A percentile compares a stretch with the other conserved stretches of the same genome.
Conservation (phyloP, 2,329 filamentous ascomycete species). For the Microdochium bolleyi region DNA sequence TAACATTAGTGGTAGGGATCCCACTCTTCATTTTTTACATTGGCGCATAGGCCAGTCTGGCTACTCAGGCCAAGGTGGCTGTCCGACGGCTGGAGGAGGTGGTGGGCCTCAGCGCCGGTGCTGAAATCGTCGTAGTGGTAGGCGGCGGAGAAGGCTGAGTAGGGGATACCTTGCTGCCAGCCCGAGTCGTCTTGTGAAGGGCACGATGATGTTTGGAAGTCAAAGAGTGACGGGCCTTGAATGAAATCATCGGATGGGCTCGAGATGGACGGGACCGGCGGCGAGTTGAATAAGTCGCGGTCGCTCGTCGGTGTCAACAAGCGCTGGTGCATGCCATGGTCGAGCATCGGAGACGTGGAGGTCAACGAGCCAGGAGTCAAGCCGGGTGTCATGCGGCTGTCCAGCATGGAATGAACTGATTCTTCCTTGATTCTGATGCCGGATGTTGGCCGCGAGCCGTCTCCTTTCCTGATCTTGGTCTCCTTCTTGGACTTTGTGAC, state of each 20-base stretch:
- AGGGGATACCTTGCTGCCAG: background rate
- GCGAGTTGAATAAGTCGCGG: background rate
- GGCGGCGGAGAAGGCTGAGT: background rate
- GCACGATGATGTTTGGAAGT: background rate
- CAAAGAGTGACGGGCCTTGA: background rate
- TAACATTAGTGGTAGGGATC: background rate
- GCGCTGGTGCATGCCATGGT: background rate
- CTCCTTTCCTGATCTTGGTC: slow-evolving; percentile 26
- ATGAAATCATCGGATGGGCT: background rate
- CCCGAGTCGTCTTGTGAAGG: background rate
- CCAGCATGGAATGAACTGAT: slow-evolving; percentile 18
- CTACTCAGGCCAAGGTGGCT: background rate
- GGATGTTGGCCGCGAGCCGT: slow-evolving; percentile 10
- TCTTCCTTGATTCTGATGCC: slow-evolving; percentile 30
- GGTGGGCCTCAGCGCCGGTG: background rate
- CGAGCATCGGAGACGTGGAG: background rate
- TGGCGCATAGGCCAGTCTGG: background rate
- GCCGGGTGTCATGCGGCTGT: slow-evolving; percentile 14
- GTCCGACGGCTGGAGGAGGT: background rate
- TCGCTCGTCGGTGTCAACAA: background rate
- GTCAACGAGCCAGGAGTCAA: slow-evolving; percentile 12
- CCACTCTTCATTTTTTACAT: slow-evolving; percentile 1
- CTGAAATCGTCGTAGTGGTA: background rate
- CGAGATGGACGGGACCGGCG: background rate
- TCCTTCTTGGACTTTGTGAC: slow-evolving; percentile 39